A percentile compares a stretch with the other conserved stretches of the same genome.
Conservation (phyloP, 2,329 filamentous ascomycete species). For the Neobulgaria alba region DNA sequence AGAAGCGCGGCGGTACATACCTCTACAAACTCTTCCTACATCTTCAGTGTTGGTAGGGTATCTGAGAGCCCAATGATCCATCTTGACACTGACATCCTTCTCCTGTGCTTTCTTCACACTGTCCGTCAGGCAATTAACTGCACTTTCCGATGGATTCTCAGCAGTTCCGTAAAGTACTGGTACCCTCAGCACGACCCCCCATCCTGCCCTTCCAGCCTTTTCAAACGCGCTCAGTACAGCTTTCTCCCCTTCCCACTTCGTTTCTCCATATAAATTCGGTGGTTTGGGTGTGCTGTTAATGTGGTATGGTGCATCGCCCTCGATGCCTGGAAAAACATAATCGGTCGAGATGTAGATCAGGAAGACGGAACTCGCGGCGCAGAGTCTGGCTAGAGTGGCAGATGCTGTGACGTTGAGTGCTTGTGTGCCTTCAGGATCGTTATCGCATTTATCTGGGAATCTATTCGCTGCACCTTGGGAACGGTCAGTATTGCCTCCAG, state of each 20-base stretch:
- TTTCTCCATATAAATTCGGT: constrained; percentile 71
- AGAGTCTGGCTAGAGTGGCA: constrained; percentile 54
- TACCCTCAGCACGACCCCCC: constrained; percentile 66
- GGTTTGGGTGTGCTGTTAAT: constrained; percentile 54
- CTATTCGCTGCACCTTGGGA: constrained; percentile 70
- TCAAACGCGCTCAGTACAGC: constrained; percentile 58
- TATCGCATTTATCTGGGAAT: constrained; percentile 78
- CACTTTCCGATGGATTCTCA: constrained; percentile 63
- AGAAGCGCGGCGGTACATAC: constrained; percentile 34
- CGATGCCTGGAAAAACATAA: constrained; percentile 66
- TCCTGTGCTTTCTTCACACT: constrained; percentile 66
- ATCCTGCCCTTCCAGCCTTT: constrained; percentile 39
- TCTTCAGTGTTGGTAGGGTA: constrained; percentile 89
- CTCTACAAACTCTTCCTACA: constrained; percentile 66
- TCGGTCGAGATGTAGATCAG: constrained; percentile 77
- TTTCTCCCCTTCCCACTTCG: constrained; percentile 62
- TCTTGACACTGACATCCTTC: constrained; percentile 52
- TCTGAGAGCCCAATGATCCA: constrained; percentile 79
- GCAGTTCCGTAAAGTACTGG: constrained; percentile 79
- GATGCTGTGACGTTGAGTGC: constrained; percentile 69
- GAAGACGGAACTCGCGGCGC: constrained; percentile 50
- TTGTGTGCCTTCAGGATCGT: constrained; percentile 66
- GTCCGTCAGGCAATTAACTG: constrained; percentile 75
- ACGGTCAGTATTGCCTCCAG: constrained; percentile 4
- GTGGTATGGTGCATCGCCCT: constrained; percentile 79